Conservation (phyloP, 306 rosid species). For the Fragaria iinumae region DNA sequence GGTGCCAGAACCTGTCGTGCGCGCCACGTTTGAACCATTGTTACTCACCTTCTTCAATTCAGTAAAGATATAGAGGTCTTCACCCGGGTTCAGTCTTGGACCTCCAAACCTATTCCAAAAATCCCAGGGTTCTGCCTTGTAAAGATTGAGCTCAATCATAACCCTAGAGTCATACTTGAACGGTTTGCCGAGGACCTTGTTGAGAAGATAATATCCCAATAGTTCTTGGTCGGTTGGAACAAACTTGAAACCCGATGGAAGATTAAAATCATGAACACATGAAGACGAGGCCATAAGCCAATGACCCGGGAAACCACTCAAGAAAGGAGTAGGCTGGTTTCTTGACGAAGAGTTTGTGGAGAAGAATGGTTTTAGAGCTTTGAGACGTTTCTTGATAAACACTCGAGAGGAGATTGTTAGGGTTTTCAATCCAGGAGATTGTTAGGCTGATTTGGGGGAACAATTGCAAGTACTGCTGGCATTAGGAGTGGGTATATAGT, state of each 20-base stretch:
- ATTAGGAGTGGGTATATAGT: not conserved
- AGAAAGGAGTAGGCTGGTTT: not conserved
- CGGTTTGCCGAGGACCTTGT: not conserved
- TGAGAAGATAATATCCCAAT: not conserved
- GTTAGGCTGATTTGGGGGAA: not conserved
- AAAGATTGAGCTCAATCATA: not conserved
- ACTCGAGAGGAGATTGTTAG: not conserved
- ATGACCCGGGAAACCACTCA: not conserved
- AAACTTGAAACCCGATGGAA: not conserved
- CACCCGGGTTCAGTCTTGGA: not conserved
- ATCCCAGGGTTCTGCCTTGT: not conserved
- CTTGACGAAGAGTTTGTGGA: not conserved
- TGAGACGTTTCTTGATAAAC: not conserved
- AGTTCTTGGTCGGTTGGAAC: not conserved
- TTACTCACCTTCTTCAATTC: not conserved
- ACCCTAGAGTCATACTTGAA: not conserved
- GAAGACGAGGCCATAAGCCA: not conserved
- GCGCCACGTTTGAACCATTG: not conserved
- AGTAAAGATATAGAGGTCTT: not conserved
- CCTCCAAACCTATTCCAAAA: not conserved
- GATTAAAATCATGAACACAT: not conserved
- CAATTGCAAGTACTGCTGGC: too few relatives aligned
- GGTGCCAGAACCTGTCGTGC: slow-evolving; percentile 2
- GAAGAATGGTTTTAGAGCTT: not conserved
- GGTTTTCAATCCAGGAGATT: not conserved